Evolutionary conservation across 1,284 basidiomycete genomes (phyloP).

Genomic region (Puccinia hordei): DNA sequence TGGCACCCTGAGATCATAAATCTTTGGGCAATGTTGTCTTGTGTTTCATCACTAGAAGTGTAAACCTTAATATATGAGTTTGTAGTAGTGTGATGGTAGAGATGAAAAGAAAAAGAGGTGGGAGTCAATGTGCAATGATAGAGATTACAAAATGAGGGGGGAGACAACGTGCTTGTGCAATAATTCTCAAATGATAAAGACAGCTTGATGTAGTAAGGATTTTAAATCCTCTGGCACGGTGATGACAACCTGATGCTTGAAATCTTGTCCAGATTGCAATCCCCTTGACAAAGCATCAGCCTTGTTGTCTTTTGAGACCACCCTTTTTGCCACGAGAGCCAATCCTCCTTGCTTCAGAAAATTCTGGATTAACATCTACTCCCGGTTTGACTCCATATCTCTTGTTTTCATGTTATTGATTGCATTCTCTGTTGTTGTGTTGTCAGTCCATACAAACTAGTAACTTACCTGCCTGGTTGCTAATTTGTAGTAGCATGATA

Average conservation of each 20-base stretch:
- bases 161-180: no score
- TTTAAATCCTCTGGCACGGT: neutral
- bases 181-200: no score
- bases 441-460: neutral
- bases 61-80: no score
- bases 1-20: no score
- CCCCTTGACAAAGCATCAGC: constrained; percentile 1
- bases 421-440: neutral
- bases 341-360: neutral
- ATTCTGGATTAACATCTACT: neutral
- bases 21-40: no score
- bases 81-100: no score
- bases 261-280: neutral
- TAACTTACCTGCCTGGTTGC: neutral
- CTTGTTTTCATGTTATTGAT: neutral
- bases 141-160: no score
- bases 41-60: no score
- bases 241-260: neutral
- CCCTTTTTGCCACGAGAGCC: neutral
- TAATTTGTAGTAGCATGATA: neutral
- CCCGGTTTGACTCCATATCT: neutral
- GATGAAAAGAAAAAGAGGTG: no score
- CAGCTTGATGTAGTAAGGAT: neutral
- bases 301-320: constrained; percentile 10
- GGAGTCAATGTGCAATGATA: no score